Evolutionary conservation across 495 filamentous ascomycete species (phyloP), one percentile per base, ranked within the genome.

Genomic region (Diplogelasinospora grovesii): DNA sequence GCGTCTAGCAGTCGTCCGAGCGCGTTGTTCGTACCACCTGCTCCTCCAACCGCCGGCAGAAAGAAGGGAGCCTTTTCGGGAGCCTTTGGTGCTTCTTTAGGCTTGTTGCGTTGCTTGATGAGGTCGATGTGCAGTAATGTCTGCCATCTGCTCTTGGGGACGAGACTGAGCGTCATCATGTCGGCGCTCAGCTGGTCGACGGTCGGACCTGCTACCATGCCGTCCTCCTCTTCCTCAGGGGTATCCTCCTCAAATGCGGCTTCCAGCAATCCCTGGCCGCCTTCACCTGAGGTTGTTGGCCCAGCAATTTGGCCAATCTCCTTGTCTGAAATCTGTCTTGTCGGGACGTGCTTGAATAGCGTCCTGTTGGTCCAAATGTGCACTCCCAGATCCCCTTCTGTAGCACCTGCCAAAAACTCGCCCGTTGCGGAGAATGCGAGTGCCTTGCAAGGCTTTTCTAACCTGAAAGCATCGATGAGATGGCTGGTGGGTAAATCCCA

Each of bases 61-160:
- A 97, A 99, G 66, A 99, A 99, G 1, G 92, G 92, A 0, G 92
- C 89, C 54, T 92, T 95, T 56, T 95, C 84, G 3, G 93, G 92
- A 3, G 78, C 73, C 67, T 97, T 95, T 19, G 89, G 88, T 1
- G 88, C 74, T 63, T 94, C 86, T 49, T 79, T 89, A 5, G 92
- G 93, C 62, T 89, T 95, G 65, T 99, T 99, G 38, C 92, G 86
- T 63, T 83, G 78, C 60, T 81, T 86, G 58, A 99, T 92, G 27
- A 83, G 63, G 52, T 97, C 89, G 5, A 99, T 74, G 52, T 97
- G 82, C 39, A 97, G 66, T 8, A 99, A 68, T 5, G 84, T 92
- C 61, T 97, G 93, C 93, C 93, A 97, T 49, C 82, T 78, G 45
- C 82, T 82, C 60, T 82, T 85, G 20, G 92, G 92, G 13, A 99